phyloP scores from a whole-genome alignment of 176 grass and related monocot species.

The Bothriochloa decipiens region DNA sequence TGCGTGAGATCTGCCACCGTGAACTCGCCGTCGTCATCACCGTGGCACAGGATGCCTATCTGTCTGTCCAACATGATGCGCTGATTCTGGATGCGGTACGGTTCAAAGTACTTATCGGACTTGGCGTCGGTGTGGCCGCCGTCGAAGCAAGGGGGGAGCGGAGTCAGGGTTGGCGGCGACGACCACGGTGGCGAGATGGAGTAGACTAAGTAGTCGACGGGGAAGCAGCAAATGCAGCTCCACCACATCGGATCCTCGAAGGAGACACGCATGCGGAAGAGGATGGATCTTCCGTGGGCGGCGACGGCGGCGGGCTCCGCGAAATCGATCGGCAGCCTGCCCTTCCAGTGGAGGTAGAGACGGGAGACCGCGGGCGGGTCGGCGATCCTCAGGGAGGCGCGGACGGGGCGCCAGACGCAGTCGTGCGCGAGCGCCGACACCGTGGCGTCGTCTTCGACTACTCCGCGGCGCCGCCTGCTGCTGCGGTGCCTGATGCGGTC shows the following conservation, averaged over 20 bases:
- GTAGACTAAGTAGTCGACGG: conserved; percentile 29
- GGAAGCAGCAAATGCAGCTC: not conserved
- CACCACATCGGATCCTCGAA: not conserved
- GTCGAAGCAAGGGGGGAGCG: not conserved
- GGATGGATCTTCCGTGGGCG: conserved; percentile 31
- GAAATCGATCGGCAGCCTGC: not conserved
- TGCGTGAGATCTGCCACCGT: conserved; percentile 15
- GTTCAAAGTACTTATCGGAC: not conserved
- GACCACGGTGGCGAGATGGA: not conserved
- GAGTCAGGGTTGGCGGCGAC: not conserved
- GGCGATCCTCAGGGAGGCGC: conserved; percentile 22
- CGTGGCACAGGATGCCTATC: conserved; percentile 20
- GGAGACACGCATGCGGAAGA: not conserved
- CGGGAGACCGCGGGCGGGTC: conserved; percentile 15
- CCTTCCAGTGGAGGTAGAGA: conserved; percentile 5
- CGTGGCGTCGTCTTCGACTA: not conserved
- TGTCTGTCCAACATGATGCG: not conserved
- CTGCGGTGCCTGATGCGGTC: not conserved
- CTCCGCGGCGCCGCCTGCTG: not conserved
- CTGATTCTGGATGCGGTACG: not conserved
- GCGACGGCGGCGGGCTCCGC: not conserved
- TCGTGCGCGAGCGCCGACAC: not conserved
- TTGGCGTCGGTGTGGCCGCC: not conserved
- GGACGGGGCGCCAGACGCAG: not conserved
- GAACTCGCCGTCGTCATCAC: not conserved